A percentile compares a stretch with the other conserved stretches of the same genome.
Conservation (phyloP, 345 rosid species). For the Laguncularia racemosa region DNA sequence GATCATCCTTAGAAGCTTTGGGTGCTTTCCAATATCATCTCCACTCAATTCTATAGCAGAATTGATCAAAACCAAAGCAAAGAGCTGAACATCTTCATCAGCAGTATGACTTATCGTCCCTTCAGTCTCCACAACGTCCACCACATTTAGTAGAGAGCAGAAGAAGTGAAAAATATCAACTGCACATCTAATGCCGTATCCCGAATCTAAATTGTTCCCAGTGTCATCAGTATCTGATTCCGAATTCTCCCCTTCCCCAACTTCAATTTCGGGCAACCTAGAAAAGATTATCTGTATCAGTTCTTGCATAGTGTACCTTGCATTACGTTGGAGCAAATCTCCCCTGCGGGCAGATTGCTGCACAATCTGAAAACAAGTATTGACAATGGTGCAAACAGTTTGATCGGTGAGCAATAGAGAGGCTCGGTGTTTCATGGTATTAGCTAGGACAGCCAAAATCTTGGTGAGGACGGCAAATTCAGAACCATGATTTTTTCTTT, state of each 20-base stretch:
- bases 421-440: slow-evolving; percentile 55
- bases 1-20: slow-evolving; percentile 68
- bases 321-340: slow-evolving; percentile 74
- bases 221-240: slow-evolving; percentile 61
- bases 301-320: slow-evolving; percentile 78
- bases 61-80: slow-evolving; percentile 61
- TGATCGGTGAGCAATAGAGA: slow-evolving; percentile 54
- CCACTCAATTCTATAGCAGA: slow-evolving; percentile 74
- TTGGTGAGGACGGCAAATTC: slow-evolving; percentile 86
- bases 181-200: slow-evolving; percentile 65
- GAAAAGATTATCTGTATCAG: slow-evolving; percentile 68
- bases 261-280: slow-evolving; percentile 57
- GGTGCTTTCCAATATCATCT: slow-evolving; percentile 61
- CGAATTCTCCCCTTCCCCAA: slow-evolving; percentile 36
- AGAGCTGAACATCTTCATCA: slow-evolving; percentile 70
- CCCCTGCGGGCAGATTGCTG: slow-evolving; percentile 69
- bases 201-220: slow-evolving; percentile 25
- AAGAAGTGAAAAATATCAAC: slow-evolving; percentile 79
- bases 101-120: slow-evolving; percentile 39
- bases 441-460: slow-evolving; percentile 62
- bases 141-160: slow-evolving; percentile 70
- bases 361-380: slow-evolving; percentile 83
- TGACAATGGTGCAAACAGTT: slow-evolving; percentile 72
- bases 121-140: slow-evolving; percentile 57
- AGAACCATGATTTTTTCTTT: slow-evolving; percentile 44